phyloP scores from a whole-genome alignment of 352 stramenopile genomes.

The Globisporangium okanoganense region DNA sequence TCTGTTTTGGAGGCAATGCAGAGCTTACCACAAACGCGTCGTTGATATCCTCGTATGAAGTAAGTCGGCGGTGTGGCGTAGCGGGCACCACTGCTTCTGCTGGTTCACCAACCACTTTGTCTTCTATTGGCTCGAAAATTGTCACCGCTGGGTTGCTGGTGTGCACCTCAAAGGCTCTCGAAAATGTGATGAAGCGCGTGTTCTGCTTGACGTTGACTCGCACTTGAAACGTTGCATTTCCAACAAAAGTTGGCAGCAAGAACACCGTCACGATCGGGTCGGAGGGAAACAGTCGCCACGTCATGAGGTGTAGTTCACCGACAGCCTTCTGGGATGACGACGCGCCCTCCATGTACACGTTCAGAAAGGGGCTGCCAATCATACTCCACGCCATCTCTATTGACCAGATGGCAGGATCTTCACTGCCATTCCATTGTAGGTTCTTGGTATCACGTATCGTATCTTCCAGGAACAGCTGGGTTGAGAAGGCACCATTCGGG shows the following conservation, averaged over 20 bases:
- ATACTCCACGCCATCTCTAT: slow-evolving; percentile 18
- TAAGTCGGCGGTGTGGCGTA: neutral
- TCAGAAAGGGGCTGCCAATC: slow-evolving; percentile 6
- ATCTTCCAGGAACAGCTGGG: slow-evolving; percentile 14
- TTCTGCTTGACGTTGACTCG: slow-evolving; percentile 7
- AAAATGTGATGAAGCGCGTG: slow-evolving; percentile 2
- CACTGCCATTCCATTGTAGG: neutral
- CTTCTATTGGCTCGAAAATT: neutral
- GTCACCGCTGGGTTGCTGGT: neutral
- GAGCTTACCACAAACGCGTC: neutral
- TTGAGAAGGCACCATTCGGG: neutral
- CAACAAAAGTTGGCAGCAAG: slow-evolving; percentile 9
- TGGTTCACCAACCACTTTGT: neutral
- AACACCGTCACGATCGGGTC: slow-evolving; percentile 14
- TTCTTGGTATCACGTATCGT: slow-evolving; percentile 15
- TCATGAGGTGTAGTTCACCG: slow-evolving; percentile 9
- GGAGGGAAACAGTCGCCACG: slow-evolving; percentile 21
- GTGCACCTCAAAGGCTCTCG: neutral
- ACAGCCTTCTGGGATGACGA: slow-evolving; percentile 9
- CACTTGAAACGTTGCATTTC: slow-evolving; percentile 12
- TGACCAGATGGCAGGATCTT: slow-evolving; percentile 14
- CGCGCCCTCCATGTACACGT: slow-evolving; percentile 15
- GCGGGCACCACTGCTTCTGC: neutral
- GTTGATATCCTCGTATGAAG: neutral
- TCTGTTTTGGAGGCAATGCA: neutral